These are phyloP conservation scores for Hypoxylon crocopeplum DNA, from an alignment of 495 filamentous ascomycete species.

Conservation along the genomic window DNA sequence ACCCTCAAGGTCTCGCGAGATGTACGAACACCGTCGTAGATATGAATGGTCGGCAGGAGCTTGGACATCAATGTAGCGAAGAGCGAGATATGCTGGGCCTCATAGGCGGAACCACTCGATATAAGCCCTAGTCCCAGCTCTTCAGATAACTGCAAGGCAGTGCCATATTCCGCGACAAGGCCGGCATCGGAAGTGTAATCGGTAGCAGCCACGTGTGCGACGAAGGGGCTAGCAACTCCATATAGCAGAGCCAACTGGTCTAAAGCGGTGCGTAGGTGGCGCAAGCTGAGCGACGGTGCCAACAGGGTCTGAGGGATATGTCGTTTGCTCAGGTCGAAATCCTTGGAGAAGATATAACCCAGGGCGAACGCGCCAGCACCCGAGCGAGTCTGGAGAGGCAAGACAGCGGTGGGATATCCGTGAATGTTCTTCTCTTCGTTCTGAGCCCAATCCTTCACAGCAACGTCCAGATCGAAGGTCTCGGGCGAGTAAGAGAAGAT, in stretches of 20 bases:
- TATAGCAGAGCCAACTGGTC: constrained; percentile 92
- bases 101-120: constrained; percentile 82
- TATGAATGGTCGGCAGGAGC: constrained; percentile 83
- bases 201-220: constrained; percentile 91
- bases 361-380: constrained; percentile 92
- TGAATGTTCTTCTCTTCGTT: constrained; percentile 74
- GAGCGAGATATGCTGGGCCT: constrained; percentile 94
- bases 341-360: constrained; percentile 95
- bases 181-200: constrained; percentile 76
- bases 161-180: constrained; percentile 86
- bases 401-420: constrained; percentile 78
- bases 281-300: constrained; percentile 80
- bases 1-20: constrained; percentile 86
- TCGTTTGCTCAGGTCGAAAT: constrained; percentile 90
- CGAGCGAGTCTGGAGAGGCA: constrained; percentile 82
- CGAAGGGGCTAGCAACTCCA: constrained; percentile 86
- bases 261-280: constrained; percentile 79
- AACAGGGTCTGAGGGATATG: constrained; percentile 89
- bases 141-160: constrained; percentile 81
- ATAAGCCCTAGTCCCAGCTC: constrained; percentile 89
- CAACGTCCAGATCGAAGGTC: constrained; percentile 85
- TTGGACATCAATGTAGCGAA: constrained; percentile 83
- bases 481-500: constrained; percentile 96
- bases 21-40: constrained; percentile 89
- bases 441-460: constrained; percentile 76